Conservation (phyloP, 1,284 basidiomycete species). For the Heterobasidion annosum region DNA sequence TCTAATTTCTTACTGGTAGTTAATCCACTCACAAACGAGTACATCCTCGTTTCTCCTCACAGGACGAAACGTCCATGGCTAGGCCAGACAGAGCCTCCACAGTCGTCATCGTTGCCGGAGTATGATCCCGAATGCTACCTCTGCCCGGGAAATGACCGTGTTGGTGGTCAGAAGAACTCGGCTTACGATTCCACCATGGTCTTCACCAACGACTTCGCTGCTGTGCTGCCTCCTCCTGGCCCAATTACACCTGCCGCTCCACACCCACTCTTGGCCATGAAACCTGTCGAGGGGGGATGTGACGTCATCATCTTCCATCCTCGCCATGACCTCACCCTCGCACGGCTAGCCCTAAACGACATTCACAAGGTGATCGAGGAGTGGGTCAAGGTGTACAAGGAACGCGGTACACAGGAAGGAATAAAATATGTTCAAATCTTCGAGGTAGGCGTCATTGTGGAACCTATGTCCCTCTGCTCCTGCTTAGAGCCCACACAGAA, state of each 20-base stretch:
- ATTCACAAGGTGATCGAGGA: conserved; percentile 66
- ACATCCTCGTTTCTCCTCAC: conserved; percentile 81
- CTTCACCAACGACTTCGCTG: conserved; percentile 86
- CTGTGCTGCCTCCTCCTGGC: conserved; percentile 56
- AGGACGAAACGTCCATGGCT: conserved; percentile 79
- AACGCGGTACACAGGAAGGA: conserved; percentile 52
- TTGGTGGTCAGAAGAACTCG: conserved; percentile 67
- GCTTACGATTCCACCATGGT: conserved; percentile 62
- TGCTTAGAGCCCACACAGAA: conserved; percentile 42
- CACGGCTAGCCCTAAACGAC: conserved; percentile 55
- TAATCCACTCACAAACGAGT: conserved; percentile 73
- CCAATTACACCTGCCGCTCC: conserved; percentile 35
- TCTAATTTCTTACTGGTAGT: conserved; percentile 23
- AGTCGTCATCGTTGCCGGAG: conserved; percentile 42
- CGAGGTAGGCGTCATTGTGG: conserved; percentile 41
- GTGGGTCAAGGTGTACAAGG: conserved; percentile 67
- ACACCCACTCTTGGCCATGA: conserved; percentile 59
- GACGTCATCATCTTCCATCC: conserved; percentile 91
- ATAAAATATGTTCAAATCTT: conserved; percentile 86
- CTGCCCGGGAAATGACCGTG: conserved; percentile 84
- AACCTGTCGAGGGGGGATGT: conserved; percentile 78
- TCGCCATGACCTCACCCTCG: conserved; percentile 84
- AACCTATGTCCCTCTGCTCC: neutral
- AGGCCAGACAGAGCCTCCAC: conserved; percentile 72
- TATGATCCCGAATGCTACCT: conserved; percentile 85